Evolutionary conservation across 2,329 filamentous ascomycete genomes (phyloP), one percentile per base, ranked within the genome.

Genomic region (Alternaria triticimaculans): DNA sequence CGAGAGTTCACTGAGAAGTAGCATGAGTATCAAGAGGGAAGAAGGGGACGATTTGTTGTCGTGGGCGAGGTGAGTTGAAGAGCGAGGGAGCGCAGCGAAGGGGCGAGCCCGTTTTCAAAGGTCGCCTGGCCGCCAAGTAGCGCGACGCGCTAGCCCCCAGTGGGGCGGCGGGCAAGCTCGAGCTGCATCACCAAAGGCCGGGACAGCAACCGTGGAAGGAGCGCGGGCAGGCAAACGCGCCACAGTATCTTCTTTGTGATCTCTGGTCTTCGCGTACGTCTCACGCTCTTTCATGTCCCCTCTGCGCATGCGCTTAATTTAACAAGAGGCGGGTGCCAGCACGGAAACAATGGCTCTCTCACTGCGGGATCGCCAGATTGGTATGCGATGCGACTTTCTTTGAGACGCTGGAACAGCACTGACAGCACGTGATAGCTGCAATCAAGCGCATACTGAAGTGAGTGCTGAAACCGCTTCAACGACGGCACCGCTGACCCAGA

Each of bases 381-480:
- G 75, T 75, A 72, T 28, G 58, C 30, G 18, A 41, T 41, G 37
- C 37, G 37, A 21, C 23, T 50, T 51, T n/a, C 49, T 25, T 10
- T 25, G 18, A 26, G 18, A 21, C 18, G 7, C 11, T 28, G 20
- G 14, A 9, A 9, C 18, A 18, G 23, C 43, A 62, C 70, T 73
- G 43, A 69, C 69, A 59, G 5, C 9, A 64, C 61, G 58, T 30
- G 49, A 49, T 20, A 97, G 94, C 91, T 54, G 95, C 95, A 18
- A 93, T 99, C 76, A 94, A 97, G 84, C 95, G 93, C 82, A 94
- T 99, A 75, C 88, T 99, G 71, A 98, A 97, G 49, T 53, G 49
- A 53, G 49, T 53, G 30, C 14, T 5, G 5, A 6, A 15, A 6
- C 28, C 5, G 6, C 28, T 41, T 21, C 30, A 53, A 5, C 9